These are phyloP conservation scores for Basipetospora chlamydospora DNA, from an alignment of 2,329 filamentous ascomycete species.

Conservation along the genomic window DNA sequence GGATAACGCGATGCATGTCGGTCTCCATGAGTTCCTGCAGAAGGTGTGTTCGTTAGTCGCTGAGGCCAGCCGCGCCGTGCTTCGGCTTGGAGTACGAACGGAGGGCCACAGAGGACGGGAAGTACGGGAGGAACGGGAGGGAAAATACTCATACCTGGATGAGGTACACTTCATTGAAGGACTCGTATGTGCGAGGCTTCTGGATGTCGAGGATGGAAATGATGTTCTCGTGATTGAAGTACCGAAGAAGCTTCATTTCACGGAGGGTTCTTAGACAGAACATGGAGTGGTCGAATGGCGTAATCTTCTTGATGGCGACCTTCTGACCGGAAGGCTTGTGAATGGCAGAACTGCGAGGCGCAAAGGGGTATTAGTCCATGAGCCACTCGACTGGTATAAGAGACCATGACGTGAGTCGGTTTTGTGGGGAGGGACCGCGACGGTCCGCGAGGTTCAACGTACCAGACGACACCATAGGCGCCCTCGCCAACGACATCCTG, in stretches of 20 bases:
- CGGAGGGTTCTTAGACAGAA: slow-evolving; percentile 91
- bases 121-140: no score
- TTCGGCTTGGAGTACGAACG: no score
- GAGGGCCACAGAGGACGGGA: no score
- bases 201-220: slow-evolving; percentile 99
- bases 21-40: slow-evolving; percentile 93
- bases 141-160: slow-evolving; percentile 85
- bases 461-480: slow-evolving; percentile 98
- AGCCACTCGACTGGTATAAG: no score
- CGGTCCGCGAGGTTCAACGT: slow-evolving; percentile 22
- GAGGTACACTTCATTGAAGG: slow-evolving; percentile 94
- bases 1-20: slow-evolving; percentile 98
- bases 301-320: slow-evolving; percentile 99
- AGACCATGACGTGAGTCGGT: no score
- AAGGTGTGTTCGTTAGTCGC: slow-evolving; percentile 8
- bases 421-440: neutral
- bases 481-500: slow-evolving; percentile 98
- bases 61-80: no score
- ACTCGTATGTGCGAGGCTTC: slow-evolving; percentile 90
- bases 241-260: slow-evolving; percentile 97
- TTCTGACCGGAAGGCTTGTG: slow-evolving; percentile 98
- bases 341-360: slow-evolving; percentile 66
- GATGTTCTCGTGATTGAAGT: slow-evolving; percentile 99
- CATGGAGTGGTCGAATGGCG: slow-evolving; percentile 97
- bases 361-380: no score